Base-by-base conservation (phyloP, 768 basidiomycete genomes). In the button mushroom (Agaricus bisporus) region DNA sequence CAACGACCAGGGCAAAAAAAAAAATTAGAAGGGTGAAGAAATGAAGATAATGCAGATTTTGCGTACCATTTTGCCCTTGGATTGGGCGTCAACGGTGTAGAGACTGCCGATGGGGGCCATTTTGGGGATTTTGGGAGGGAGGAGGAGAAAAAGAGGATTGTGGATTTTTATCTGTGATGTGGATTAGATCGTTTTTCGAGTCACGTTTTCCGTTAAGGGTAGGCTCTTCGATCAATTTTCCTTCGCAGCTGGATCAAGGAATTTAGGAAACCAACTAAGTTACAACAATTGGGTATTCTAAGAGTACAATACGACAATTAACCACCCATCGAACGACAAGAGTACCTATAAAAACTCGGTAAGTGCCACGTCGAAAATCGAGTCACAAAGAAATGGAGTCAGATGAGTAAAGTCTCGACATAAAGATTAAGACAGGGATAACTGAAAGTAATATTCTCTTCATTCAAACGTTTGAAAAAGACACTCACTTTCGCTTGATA, bases 341-440 rank as follows among this genome's bases (percentile, higher is more conserved):
- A 15, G 26, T 5, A 36, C 32, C 47, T 48, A 20, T 7, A 12
- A 37, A 29, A 48, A 12, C 32, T 11, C 20, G 11, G 35, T 48
- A 3, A 37, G 47, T 37, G 18, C 17, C 47, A 48, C 29, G 20
- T 48, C 22, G 4, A 38, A 39, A 39, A 8, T 39, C 15, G 7
- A 9, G n/a, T 15, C 35, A 6, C 32, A 36, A 37, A 48, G 32
- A 32, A 17, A 36, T 7, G 17, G 20, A 44, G 41, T 51, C 50
- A 51, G 50, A 51, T 35, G 6, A 37, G 14, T 42, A 36, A 15
- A 37, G 68, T 74, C 65, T 82, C 80, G 78, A 83, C 82, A 83
- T 58, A 53, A 62, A 59, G 57, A 73, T 83, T 83, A 81, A 82
- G 83, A 81, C 81, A 84, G 81, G 83, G 79, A 83, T 84, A 83